Conservation (phyloP, 2,329 filamentous ascomycete genomes). For the Akanthomyces dipterigenus region DNA sequence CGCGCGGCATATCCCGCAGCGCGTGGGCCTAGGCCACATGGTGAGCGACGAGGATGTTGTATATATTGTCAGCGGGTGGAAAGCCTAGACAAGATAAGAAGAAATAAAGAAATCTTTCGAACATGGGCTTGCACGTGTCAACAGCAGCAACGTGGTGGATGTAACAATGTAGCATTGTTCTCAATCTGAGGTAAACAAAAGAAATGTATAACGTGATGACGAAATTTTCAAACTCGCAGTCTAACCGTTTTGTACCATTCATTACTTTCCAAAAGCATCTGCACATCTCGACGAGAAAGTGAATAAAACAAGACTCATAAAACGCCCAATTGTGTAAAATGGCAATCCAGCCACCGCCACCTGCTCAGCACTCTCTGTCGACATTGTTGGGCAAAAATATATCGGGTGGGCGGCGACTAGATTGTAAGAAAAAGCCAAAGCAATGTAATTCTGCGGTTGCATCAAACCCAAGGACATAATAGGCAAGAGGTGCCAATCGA, state of each 20-base stretch:
- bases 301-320: neutral
- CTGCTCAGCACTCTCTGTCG: neutral
- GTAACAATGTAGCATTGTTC: conserved; percentile 9
- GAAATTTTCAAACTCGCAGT: neutral
- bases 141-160: neutral
- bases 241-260: neutral
- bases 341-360: neutral
- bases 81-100: conserved; percentile 42
- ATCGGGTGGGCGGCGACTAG: neutral
- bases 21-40: conserved; percentile 77
- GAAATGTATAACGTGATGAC: conserved; percentile 3
- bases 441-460: conserved; percentile 1
- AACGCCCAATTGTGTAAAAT: neutral
- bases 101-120: conserved; percentile 6
- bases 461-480: conserved; percentile 7
- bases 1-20: conserved; percentile 87
- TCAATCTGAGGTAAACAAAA: conserved; percentile 11
- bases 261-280: conserved; percentile 9
- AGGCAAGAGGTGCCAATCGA: neutral
- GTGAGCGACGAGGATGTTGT: conserved; percentile 67
- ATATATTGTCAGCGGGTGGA: conserved; percentile 59
- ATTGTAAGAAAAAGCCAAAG: neutral
- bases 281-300: neutral
- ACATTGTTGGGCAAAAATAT: neutral
- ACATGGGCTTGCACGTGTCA: neutral